phyloP scores from a whole-genome alignment of 352 stramenopile species.

The Phytophthora crassamura region DNA sequence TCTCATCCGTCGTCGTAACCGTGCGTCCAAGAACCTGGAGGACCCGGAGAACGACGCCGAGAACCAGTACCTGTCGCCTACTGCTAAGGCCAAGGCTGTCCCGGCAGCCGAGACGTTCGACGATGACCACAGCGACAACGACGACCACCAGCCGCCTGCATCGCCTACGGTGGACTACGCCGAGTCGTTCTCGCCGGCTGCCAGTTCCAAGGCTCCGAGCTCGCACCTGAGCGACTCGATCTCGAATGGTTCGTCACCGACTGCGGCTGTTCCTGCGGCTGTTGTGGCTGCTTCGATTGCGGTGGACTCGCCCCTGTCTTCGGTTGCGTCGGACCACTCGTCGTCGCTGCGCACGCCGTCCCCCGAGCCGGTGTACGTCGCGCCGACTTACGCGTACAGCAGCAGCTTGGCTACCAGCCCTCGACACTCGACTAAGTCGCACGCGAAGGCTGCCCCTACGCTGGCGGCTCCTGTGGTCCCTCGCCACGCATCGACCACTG shows the following conservation, averaged over 20 bases:
- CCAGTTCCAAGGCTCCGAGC: constrained; percentile 30
- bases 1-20: constrained; percentile 65
- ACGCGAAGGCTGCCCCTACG: constrained; percentile 36
- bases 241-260: no score
- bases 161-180: constrained; percentile 64
- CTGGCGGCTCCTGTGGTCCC: constrained; percentile 51
- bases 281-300: constrained; percentile 37
- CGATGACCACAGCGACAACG: constrained; percentile 33
- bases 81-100: constrained; percentile 51
- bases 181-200: constrained; percentile 56
- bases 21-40: constrained; percentile 38
- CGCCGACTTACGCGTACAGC: constrained; percentile 37
- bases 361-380: constrained; percentile 26
- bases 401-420: constrained; percentile 39
- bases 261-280: constrained; percentile 30
- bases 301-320: constrained; percentile 29
- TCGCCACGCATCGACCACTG: constrained; percentile 22
- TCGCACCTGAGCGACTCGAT: constrained; percentile 22
- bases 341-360: constrained; percentile 19
- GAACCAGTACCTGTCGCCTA: constrained; percentile 68
- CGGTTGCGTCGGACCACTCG: constrained; percentile 18
- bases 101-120: constrained; percentile 42
- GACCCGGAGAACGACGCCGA: constrained; percentile 54
- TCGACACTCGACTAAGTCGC: constrained; percentile 26
- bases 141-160: constrained; percentile 34